These are phyloP conservation scores for Pochonia chlamydosporia DNA, from an alignment of 2,329 filamentous ascomycete genomes.

Conservation along the genomic window DNA sequence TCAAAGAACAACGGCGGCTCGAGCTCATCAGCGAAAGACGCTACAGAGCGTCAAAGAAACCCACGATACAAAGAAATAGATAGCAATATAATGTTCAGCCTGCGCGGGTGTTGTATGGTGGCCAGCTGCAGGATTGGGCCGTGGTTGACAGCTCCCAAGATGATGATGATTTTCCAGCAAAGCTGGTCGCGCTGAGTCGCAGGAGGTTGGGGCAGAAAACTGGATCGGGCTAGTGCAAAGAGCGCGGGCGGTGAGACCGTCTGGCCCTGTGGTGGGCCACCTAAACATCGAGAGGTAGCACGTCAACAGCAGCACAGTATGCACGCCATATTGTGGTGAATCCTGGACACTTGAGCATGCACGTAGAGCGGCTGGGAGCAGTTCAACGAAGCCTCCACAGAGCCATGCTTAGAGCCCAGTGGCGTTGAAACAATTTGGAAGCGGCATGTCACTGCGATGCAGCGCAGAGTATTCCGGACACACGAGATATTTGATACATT, in stretches of 20 bases:
- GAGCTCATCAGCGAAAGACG: not conserved
- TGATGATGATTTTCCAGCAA: slow-evolving; percentile 7
- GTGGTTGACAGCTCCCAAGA: not conserved
- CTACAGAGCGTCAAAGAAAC: not conserved
- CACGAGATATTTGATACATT: too few species aligned
- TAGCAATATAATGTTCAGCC: slow-evolving; percentile 1
- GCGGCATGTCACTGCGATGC: not conserved
- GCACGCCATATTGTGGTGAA: too few species aligned
- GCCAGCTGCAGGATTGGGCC: slow-evolving; percentile 4
- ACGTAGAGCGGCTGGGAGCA: too few species aligned
- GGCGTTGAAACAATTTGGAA: too few species aligned
- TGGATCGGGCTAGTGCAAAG: slow-evolving; percentile 7
- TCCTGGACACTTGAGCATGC: too few species aligned
- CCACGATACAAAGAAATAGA: not conserved
- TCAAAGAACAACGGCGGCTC: not conserved
- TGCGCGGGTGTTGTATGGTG: slow-evolving; percentile 4
- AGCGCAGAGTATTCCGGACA: too few species aligned
- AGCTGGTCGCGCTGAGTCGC: slow-evolving; percentile 12
- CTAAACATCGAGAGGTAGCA: too few species aligned
- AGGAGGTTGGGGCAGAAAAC: slow-evolving; percentile 14
- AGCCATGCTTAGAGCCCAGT: too few species aligned
- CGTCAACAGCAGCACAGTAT: too few species aligned
- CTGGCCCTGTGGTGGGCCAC: too few species aligned
- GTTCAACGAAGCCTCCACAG: too few species aligned
- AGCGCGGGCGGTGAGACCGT: slow-evolving; percentile 11